Evolutionary conservation across 768 basidiomycete genomes (phyloP), one percentile per base, ranked within the genome.

Genomic region (Tylopilus sp.): DNA sequence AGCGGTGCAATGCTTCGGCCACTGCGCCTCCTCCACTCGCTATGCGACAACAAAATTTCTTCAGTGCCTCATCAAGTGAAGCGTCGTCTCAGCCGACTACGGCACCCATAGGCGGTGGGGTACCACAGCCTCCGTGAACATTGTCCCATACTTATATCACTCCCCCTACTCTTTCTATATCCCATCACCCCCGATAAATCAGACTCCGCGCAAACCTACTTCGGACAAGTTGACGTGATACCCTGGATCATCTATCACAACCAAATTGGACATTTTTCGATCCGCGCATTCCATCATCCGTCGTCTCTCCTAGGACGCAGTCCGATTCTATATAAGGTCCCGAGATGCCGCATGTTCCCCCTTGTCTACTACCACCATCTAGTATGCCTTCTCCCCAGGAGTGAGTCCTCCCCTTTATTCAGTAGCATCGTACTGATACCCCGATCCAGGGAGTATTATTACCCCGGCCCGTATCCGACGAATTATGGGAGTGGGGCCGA

Each of bases 251-350:
- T 13, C 23, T 56, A 55, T 51, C 51, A 39, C 52, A n/a, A 41
- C 62, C 33, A 59, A 65, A 59, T 44, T 42, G 43, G 57, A 23
- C 53, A 28, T 35, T 40, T 20, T 52, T 47, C 48, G 57, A 65
- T 61, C 46, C 44, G 26, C 47, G 7, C 50, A 59, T 64, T 52
- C 44, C 55, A 52, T 53, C 62, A 67, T 47, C 26, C n/a, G n/a
- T 38, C 40, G 15, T 39, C 44, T 47, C 53, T 41, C 54, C 20
- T 52, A 48, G 26, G 58, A 22, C 44, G 42, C 47, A 46, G 43
- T 25, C 42, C 44, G 53, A 42, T 52, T 61, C 61, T 57, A 67
- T 67, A 68, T 69, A 68, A 67, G 52, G 46, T 22, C 31, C 43
- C 28, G n/a, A 28, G 26, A 38, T 45, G 40, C 51, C 47, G 40